Evolutionary conservation across 768 basidiomycete genomes (phyloP).

Genomic region (Arthromyces matolae): DNA sequence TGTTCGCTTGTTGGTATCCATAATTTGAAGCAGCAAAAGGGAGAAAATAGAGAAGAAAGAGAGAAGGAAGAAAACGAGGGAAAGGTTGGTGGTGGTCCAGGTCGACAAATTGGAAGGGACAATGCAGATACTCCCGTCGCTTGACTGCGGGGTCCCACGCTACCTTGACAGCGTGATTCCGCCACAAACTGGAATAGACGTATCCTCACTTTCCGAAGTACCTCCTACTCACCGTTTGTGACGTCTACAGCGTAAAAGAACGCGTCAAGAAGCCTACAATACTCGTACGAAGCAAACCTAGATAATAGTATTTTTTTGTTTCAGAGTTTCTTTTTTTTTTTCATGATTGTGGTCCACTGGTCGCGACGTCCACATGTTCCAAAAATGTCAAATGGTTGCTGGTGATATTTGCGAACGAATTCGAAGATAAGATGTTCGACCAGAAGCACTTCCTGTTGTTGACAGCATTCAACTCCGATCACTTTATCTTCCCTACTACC

Average conservation of each 20-base stretch:
- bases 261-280: too few species aligned
- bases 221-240: neutral
- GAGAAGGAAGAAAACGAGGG: constrained; percentile 15
- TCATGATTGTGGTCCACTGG: too few species aligned
- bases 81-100: constrained; percentile 9
- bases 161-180: constrained; percentile 10
- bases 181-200: constrained; percentile 11
- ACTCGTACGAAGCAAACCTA: too few species aligned
- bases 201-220: constrained; percentile 10
- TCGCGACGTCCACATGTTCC: too few species aligned
- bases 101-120: constrained; percentile 2
- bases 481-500: neutral
- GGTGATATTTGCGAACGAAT: too few species aligned
- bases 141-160: constrained; percentile 14
- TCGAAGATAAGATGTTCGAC: too few species aligned
- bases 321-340: too few species aligned
- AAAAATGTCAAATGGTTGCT: too few species aligned
- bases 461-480: constrained; percentile 3
- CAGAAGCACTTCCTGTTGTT: too few species aligned
- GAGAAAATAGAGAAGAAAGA: constrained; percentile 13
- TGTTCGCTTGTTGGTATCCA: constrained; percentile 21
- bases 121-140: neutral
- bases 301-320: too few species aligned
- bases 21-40: constrained; percentile 29
- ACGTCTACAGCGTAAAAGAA: constrained; percentile 9